Conservation (phyloP, 169 alveolate genomes). For the Plasmodium cynomolgi region DNA sequence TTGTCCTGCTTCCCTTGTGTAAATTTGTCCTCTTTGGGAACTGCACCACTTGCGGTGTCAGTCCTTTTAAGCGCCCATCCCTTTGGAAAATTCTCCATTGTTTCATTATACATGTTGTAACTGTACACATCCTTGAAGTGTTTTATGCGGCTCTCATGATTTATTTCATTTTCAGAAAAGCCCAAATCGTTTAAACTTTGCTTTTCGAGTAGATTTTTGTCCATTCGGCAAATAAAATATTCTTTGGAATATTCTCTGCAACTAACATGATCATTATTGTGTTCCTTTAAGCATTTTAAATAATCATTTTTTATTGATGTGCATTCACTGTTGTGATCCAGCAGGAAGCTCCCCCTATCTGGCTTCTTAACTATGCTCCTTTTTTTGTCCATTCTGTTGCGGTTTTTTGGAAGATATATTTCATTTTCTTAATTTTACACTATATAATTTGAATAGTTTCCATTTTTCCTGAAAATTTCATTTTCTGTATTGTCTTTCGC, state of each 20-base stretch:
- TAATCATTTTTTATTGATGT: constrained; percentile 67
- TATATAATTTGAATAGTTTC: not conserved
- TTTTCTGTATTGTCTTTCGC: not conserved
- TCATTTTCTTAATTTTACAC: not conserved
- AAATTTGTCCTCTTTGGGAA: not conserved
- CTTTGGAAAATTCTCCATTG: constrained; percentile 30
- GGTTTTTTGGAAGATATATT: not conserved
- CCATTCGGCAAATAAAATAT: constrained; percentile 78
- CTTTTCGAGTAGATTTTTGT: constrained; percentile 64
- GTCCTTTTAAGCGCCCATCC: not conserved
- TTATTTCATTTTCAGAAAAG: constrained; percentile 55
- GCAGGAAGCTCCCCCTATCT: constrained; percentile 75
- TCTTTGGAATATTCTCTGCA: constrained; percentile 76
- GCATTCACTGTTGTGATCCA: constrained; percentile 77
- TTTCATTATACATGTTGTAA: constrained; percentile 55
- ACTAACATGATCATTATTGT: constrained; percentile 72
- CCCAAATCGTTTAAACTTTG: constrained; percentile 63
- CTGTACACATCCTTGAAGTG: constrained; percentile 62
- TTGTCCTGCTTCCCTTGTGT: not conserved
- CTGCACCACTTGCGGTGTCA: not conserved
- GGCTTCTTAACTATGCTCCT: constrained; percentile 74
- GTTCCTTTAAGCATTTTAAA: constrained; percentile 71
- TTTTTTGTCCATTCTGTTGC: constrained; percentile 37
- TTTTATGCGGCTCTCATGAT: constrained; percentile 52
- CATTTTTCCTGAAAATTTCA: not conserved